A percentile compares a stretch with the other conserved stretches of the same genome.
phyloP scores from a whole-genome alignment of 169 alveolate genomes.

The Cyclospora cayetanensis region DNA sequence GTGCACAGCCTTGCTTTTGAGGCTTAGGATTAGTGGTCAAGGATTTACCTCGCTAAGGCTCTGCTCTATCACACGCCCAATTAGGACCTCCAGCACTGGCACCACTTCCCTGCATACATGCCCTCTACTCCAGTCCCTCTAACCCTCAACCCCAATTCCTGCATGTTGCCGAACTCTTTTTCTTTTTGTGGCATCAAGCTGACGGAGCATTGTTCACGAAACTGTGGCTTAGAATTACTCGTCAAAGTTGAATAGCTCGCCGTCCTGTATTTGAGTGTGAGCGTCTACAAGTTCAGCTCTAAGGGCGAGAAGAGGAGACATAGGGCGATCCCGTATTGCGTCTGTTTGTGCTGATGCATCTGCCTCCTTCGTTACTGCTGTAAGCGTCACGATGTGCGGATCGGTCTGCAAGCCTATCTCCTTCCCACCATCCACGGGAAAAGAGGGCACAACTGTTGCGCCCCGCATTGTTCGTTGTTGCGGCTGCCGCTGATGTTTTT shows the following conservation, averaged over 20 bases:
- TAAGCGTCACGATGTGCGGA: background rate
- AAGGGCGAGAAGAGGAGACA: background rate
- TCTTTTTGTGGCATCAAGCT: too few species aligned
- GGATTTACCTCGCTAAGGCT: too few species aligned
- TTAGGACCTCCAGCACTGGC: background rate
- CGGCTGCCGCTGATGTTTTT: too few species aligned
- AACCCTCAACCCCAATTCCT: slow-evolving; percentile 6
- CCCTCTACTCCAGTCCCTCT: background rate
- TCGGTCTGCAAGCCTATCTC: background rate
- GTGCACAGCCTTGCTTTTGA: too few species aligned
- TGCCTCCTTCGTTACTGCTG: background rate
- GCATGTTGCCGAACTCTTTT: too few species aligned
- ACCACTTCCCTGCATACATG: background rate
- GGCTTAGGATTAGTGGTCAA: too few species aligned
- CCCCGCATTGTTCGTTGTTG: too few species aligned
- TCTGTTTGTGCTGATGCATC: background rate
- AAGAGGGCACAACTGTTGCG: too few species aligned
- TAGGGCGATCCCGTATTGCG: background rate
- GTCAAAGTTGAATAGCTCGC: background rate
- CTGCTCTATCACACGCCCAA: background rate
- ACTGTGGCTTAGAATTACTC: background rate
- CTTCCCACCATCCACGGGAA: too few species aligned
- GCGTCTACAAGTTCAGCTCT: background rate
- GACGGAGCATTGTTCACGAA: too few species aligned
- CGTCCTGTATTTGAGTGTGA: background rate